Evolutionary conservation across 805 yeast genomes (phyloP), one percentile per base, ranked within the genome.

Genomic region (Metschnikowia borealis): DNA sequence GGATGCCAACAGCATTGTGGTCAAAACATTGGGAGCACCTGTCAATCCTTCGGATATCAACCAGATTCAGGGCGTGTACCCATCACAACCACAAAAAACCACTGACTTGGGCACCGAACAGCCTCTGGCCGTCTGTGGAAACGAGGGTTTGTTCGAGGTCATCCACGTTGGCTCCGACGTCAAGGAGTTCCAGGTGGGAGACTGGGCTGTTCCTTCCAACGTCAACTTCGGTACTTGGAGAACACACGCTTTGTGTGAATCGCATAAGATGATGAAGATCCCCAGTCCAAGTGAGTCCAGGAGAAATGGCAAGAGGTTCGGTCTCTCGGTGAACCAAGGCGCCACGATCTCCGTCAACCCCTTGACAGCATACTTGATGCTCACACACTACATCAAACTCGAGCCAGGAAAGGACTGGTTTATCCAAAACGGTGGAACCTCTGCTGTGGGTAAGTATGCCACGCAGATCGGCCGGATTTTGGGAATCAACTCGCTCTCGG

Each of bases 221-320:
- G 85, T 89, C 11, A 85, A 87, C 58, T 84, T 84, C 52, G 99
- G 99, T 31, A 92, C 99, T 3, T 94, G 99, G 99, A 78, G 96
- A 54, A 81, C 92, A 2, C 88, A 85, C 57, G 60, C 87, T 8
- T 64, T 85, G 44, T 79, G 84, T 6, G 65, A 63, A 1, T 78
- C 77, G 13, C 64, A 70, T 1, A 75, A 82, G 31, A 73, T 89
- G 62, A 77, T 82, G 59, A 78, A 78, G 58, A 68, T 91, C 44
- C 82, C 84, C 20, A 75, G 75, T 48, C 77, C 77, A 3, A 67
- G 65, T 37, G 82, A 81, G 46, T 65, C 85, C 14, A 65, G 77
- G 14, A 63, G 61, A 7, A 50, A 53, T 10, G 76, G 75, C 6
- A 67, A 66, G 47, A 52, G 55, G 11, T 49, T 48, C 13, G 73